Conservation (phyloP, 805 yeast genomes). For the Lachancea lanzarotensis region DNA sequence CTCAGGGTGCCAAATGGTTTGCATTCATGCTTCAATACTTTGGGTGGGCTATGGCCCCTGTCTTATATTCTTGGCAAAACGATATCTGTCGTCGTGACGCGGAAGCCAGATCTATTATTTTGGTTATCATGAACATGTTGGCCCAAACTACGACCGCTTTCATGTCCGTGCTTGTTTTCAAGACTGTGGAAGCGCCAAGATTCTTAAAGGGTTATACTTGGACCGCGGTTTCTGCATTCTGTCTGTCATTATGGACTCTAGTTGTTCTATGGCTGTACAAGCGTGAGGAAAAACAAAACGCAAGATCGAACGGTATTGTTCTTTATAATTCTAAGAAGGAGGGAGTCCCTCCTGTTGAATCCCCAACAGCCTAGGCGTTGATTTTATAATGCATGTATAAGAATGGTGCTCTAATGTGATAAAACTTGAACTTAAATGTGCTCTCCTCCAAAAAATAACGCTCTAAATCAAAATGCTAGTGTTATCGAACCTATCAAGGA, state of each 20-base stretch:
- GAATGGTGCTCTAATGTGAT: neutral
- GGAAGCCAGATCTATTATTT: conserved; percentile 44
- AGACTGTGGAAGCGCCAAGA: conserved; percentile 49
- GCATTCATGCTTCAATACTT: conserved; percentile 51
- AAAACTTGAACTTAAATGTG: too few species aligned
- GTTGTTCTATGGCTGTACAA: conserved; percentile 33
- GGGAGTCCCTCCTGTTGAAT: conserved; percentile 6
- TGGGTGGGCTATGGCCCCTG: conserved; percentile 58
- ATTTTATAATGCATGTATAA: neutral
- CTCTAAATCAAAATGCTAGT: too few species aligned
- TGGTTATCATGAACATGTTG: conserved; percentile 45
- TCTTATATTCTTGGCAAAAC: conserved; percentile 51
- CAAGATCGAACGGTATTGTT: conserved; percentile 35
- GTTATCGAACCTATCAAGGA: too few species aligned
- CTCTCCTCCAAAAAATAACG: too few species aligned
- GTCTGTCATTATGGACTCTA: conserved; percentile 22
- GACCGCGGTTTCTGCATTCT: conserved; percentile 34
- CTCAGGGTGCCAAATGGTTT: conserved; percentile 52
- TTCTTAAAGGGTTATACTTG: conserved; percentile 48
- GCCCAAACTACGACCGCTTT: conserved; percentile 52
- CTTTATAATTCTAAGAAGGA: conserved; percentile 22
- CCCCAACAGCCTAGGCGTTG: conserved; percentile 5
- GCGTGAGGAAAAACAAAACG: conserved; percentile 34
- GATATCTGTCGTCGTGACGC: conserved; percentile 51
- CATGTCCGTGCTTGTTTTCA: conserved; percentile 40